Evolutionary conservation across 2,329 filamentous ascomycete genomes (phyloP).

Genomic region (Lachnellula cervina): DNA sequence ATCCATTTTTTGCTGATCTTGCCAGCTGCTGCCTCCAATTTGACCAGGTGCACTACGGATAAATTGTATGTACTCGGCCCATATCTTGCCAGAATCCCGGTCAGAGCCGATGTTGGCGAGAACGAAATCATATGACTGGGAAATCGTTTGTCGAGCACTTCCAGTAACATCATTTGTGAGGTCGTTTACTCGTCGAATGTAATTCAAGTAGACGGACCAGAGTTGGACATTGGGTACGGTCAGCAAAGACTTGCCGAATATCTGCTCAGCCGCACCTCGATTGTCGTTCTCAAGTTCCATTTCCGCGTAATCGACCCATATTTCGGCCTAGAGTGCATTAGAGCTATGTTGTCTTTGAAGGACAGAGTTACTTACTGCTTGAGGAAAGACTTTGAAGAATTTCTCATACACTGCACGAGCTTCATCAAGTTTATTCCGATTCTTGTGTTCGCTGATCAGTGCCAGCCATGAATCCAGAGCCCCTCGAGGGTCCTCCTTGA

Average conservation of each 20-base stretch:
- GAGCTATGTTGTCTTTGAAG: slow-evolving; percentile 12
- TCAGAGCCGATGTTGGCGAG: slow-evolving; percentile 87
- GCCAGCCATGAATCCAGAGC: slow-evolving; percentile 89
- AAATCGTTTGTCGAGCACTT: slow-evolving; percentile 71
- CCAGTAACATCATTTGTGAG: slow-evolving; percentile 74
- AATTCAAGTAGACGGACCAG: slow-evolving; percentile 92
- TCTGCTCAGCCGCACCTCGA: slow-evolving; percentile 70
- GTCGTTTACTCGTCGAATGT: slow-evolving; percentile 87
- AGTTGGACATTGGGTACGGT: slow-evolving; percentile 77
- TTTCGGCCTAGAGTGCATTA: slow-evolving; percentile 64
- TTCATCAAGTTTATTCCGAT: slow-evolving; percentile 76
- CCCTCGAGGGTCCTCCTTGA: slow-evolving; percentile 87
- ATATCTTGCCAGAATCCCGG: slow-evolving; percentile 81
- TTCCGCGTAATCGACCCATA: slow-evolving; percentile 84
- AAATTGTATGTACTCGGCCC: slow-evolving; percentile 94
- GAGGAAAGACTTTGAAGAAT: slow-evolving; percentile 83
- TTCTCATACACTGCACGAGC: slow-evolving; percentile 76
- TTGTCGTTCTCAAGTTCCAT: slow-evolving; percentile 89
- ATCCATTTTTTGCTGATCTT: slow-evolving; percentile 98
- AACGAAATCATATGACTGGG: slow-evolving; percentile 87
- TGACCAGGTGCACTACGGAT: slow-evolving; percentile 82
- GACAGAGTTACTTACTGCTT: slow-evolving; percentile 64
- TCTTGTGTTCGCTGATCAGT: slow-evolving; percentile 79
- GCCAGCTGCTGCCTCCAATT: slow-evolving; percentile 83
- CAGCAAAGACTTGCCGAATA: slow-evolving; percentile 77